Evolutionary conservation across 1,139 yeast genomes (phyloP), one percentile per base, ranked within the genome.

Genomic region (Pichia sp.): DNA sequence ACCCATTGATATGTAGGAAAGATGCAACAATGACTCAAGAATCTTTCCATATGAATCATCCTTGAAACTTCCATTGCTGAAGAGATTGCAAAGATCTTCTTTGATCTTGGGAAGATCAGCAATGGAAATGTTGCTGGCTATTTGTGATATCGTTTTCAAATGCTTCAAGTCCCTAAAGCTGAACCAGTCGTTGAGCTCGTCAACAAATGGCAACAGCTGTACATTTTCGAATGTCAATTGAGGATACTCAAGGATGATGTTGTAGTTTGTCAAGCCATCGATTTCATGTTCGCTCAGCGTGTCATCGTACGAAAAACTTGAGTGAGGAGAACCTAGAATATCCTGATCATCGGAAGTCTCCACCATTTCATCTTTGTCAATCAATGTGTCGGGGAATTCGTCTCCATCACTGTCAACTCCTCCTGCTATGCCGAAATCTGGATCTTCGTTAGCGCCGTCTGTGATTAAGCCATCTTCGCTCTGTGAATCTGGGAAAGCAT

Each of bases 141-240:
- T 47, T 26, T 46, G 44, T 1, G 49, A 44, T 6, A 67, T 52
- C 8, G 62, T 47, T 51, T 42, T 53, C 40, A 72, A 44, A n/a
- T 63, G 61, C 4, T 50, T 52, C 49, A 79, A 71, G 62, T 85
- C 93, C 45, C 72, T 67, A 42, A 63, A 62, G 5, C 79, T 72
- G 60, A 85, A 85, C 95, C 95, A 85, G 48, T 83, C 85, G 41
- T 74, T 72, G 21, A 85, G 56, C 58, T 84, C 89, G 4, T 68
- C 66, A 12, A 65, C 64, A 26, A 83, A 67, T 0, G 64, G 60
- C 5, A 70, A 72, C 25, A 64, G 61, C 53, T 81, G 85, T 12
- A 62, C 51, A 54, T 75, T 71, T 1, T 70, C 65, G 67, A 79
- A 85, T 2, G 74, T 69, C n/a, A 86, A 59, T 13, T 65, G 67